Base-by-base conservation (phyloP, 2,329 filamentous ascomycete genomes). In the Calycina herbarum region DNA sequence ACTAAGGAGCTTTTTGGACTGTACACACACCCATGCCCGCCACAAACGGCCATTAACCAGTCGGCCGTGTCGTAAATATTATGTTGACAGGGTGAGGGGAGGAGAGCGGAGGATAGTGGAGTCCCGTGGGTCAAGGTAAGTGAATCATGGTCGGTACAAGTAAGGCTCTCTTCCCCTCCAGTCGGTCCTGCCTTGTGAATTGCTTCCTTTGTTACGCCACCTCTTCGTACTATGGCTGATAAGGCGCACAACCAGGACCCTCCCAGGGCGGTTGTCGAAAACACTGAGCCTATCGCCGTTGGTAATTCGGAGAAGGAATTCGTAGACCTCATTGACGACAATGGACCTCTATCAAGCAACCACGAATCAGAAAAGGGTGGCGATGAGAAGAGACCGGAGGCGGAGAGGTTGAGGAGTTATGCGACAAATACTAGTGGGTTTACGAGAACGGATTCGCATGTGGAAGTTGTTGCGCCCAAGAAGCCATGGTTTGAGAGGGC, bases 401-500 rank as follows among this genome's bases (percentile, higher is more conserved):
- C 20, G 1, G 45, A 51, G 8, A 20, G 45, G 7, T 51, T 38
- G 31, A 81, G 80, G 69, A 88, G 83, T 69, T 78, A 82, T 73
- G 84, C 82, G 35, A 88, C 86, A 56, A 82, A 82, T 24, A 78
- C 79, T 57, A 87, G 84, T 70, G 80, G 78, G 5, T 70, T 80
- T 38, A 83, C 82, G 7, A 78, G 78, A 17, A 79, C 78, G 1
- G 74, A 75, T 72, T 71, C 71, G 73, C 71, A 74, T 73, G 63
- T 73, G 67, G 64, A 69, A 7, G 59, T 56, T 24, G 66, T 74
- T 58, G 68, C 35, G 57, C 72, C 76, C 61, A 79, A 83, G 74
- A 86, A 82, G 71, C 82, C 85, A 75, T 92, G 90, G 87, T 84
- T 87, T 75, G 85, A 85, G 73, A 85, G 81, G 54, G 70, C 82